Conservation (phyloP, 1,284 basidiomycete species). For the Melampsora larici-populina region DNA sequence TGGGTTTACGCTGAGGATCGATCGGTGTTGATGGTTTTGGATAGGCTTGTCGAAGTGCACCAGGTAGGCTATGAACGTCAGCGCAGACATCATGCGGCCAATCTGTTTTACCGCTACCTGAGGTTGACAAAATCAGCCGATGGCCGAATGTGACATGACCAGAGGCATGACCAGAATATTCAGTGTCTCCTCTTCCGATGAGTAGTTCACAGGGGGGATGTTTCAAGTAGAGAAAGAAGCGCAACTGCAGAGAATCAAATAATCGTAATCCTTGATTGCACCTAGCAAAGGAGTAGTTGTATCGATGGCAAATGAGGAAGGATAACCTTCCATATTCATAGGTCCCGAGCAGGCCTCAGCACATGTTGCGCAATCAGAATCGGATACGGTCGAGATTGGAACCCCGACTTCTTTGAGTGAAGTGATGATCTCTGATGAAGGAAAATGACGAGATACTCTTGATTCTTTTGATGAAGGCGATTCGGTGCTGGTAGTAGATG, state of each 20-base stretch:
- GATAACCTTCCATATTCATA: slow-evolving; percentile 7
- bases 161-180: too few relatives aligned
- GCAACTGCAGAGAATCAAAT: slow-evolving; percentile 17
- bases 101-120: slow-evolving; percentile 20
- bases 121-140: not conserved
- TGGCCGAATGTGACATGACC: too few relatives aligned
- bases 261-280: slow-evolving; percentile 3
- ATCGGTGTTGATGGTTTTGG: not conserved
- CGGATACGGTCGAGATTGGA: not conserved
- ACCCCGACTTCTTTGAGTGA: not conserved
- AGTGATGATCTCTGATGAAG: slow-evolving; percentile 1
- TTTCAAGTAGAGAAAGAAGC: not conserved
- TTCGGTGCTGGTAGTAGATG: not conserved
- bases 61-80: not conserved
- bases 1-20: not conserved
- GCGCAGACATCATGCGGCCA: slow-evolving; percentile 20
- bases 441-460: slow-evolving; percentile 12
- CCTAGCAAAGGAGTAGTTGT: slow-evolving; percentile 18
- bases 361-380: slow-evolving; percentile 6
- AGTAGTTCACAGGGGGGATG: not conserved
- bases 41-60: not conserved
- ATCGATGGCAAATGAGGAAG: slow-evolving; percentile 5
- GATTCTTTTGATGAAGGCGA: not conserved
- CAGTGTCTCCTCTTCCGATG: too few relatives aligned
- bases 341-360: not conserved